Evolutionary conservation across 1,284 basidiomycete species (phyloP), one percentile per base, ranked within the genome.

Genomic region (Phellopilus nigrolimitatus): DNA sequence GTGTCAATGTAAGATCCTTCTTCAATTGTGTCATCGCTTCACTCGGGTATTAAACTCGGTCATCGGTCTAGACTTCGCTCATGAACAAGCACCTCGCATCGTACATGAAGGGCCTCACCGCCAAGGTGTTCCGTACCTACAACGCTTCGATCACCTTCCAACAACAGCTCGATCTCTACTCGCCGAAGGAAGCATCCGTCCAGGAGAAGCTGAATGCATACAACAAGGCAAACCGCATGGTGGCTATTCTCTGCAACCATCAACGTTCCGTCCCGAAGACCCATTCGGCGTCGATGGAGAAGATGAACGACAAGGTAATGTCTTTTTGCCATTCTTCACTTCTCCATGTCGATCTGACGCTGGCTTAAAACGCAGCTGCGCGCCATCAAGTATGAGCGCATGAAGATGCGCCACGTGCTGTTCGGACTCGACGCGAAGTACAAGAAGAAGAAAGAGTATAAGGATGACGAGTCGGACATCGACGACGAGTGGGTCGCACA

Each of bases 51-150:
- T 37, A 13, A 37, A 28, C 38, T n/a, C 10, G 40, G 51, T 46
- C 43, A 25, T 41, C 51, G 21, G 45, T 51, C 30, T 62, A 97
- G 92, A 95, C 94, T 1, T 70, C 77, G 2, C 71, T 75, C 2
- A 71, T 98, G 56, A 98, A 98, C 73, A 94, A 93, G 64, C 91
- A 97, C 68, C 75, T 98, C 52, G 80, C 80, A 39, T 80, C 79
- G 36, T 92, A 95, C 67, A 98, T 97, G 94, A 90, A 93, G 59
- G 95, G 95, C 13, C 77, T 98, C 21, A 95, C 94, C 1, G 94
- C 94, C 49, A 98, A 97, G 68, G 94, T 98, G 19, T 98, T 98
- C 78, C 94, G 94, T 91, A 98, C 94, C 51, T 98, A 91, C 72
- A 98, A 98, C 64, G 94, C 94, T 13, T 97, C 94, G 24, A 84